These are phyloP conservation scores for Hanseniaspora pseudoguilliermondii DNA, from an alignment of 805 yeast genomes.

Conservation along the genomic window DNA sequence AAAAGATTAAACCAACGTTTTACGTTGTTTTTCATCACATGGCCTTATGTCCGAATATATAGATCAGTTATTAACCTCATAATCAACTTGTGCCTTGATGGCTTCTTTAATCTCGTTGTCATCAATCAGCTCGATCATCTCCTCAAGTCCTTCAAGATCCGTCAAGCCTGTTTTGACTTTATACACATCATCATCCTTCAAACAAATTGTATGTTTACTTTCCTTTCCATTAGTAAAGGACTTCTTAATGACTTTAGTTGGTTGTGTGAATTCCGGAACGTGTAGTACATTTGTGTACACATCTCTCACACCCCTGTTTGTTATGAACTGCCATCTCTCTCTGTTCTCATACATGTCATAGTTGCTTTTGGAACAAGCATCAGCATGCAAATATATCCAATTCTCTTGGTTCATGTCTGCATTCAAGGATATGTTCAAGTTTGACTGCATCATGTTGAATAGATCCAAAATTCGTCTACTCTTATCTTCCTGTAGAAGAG, in stretches of 20 bases:
- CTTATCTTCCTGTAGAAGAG: slow-evolving; percentile 18
- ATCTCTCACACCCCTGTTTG: slow-evolving; percentile 52
- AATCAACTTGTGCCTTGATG: slow-evolving; percentile 4
- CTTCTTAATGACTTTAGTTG: slow-evolving; percentile 31
- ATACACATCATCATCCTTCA: slow-evolving; percentile 35
- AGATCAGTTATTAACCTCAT: background rate
- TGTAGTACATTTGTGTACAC: slow-evolving; percentile 74
- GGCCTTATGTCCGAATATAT: background rate
- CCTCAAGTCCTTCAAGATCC: slow-evolving; percentile 38
- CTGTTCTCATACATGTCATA: slow-evolving; percentile 47
- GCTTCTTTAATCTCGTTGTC: slow-evolving; percentile 32
- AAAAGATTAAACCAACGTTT: too few relatives aligned
- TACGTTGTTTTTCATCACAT: too few relatives aligned
- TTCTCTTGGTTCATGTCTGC: slow-evolving; percentile 45
- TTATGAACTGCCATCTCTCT: slow-evolving; percentile 33
- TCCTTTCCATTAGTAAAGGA: slow-evolving; percentile 17
- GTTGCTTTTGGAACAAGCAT: slow-evolving; percentile 64
- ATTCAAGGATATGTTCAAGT: slow-evolving; percentile 12
- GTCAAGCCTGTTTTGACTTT: slow-evolving; percentile 49
- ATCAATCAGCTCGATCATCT: slow-evolving; percentile 47
- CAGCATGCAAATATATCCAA: slow-evolving; percentile 78
- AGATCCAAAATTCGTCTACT: slow-evolving; percentile 30
- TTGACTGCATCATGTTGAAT: slow-evolving; percentile 26
- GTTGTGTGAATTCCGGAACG: slow-evolving; percentile 65
- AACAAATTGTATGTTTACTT: slow-evolving; percentile 28